Evolutionary conservation across 2,329 filamentous ascomycete species (phyloP).

Genomic region (Penicillium sp.): DNA sequence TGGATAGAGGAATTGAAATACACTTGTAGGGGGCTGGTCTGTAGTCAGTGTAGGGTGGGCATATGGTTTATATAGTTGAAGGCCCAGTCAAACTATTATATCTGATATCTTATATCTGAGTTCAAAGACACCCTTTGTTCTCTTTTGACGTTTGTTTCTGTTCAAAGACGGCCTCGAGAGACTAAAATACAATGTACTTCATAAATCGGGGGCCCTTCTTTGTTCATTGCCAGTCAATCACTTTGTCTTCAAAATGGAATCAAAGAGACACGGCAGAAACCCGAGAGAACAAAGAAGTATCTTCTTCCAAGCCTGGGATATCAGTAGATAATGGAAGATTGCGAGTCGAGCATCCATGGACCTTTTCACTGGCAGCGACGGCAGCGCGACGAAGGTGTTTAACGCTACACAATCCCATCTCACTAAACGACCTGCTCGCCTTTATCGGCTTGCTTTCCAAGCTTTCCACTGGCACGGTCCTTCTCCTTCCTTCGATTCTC

Average conservation of each 20-base stretch:
- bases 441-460: not conserved
- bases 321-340: not conserved
- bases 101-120: not conserved
- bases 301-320: not conserved
- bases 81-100: not conserved
- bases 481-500: conserved; percentile 33
- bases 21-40: not conserved
- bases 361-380: not conserved
- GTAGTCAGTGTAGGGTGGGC: not conserved
- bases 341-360: not conserved
- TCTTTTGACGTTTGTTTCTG: not conserved
- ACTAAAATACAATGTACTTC: not conserved
- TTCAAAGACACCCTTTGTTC: not conserved
- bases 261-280: not conserved
- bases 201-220: not conserved
- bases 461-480: conserved; percentile 6
- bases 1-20: not conserved
- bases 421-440: conserved; percentile 7
- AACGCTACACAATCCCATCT: too few species aligned
- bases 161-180: not conserved
- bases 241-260: not conserved
- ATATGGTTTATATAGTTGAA: not conserved
- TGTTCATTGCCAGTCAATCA: not conserved
- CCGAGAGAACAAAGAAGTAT: not conserved
- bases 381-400: not conserved